Base-by-base conservation (phyloP, 2,329 filamentous ascomycete genomes). In the Xylariomycetidae sp. region DNA sequence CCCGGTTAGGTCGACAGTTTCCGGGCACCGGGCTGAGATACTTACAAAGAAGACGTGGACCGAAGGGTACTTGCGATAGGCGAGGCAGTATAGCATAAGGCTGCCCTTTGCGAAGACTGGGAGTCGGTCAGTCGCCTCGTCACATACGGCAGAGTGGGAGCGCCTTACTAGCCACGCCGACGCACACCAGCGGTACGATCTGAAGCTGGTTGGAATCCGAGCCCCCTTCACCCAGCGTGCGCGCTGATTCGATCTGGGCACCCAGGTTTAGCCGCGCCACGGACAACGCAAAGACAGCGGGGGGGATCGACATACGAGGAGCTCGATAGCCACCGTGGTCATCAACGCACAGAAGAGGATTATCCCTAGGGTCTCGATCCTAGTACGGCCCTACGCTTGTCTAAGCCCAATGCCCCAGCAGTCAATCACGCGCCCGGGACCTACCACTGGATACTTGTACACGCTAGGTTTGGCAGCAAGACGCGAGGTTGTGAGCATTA, bases 291-390 rank as follows among this genome's bases (percentile, higher is more conserved):
- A 27, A 27, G 26, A 20, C 18, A 23, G 20, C 8, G 20, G 20
- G 8, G 30, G 13, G 19, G 9, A 25, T n/a, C 15, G 17, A 54
- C 67, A 54, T 55, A 72, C 70, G 29, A 77, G 68, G 18, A 81
- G 60, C 47, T 80, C 71, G 18, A 79, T 73, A 29, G 77, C 74
- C 4, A 79, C 76, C 0, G 76, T 80, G 2, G 76, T 79, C 74
- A 81, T 80, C 38, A 81, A 60, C 26, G 76, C 74, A 42, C 75
- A 79, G 54, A 81, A 81, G 28, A 81, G 67, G 46, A 82, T 76
- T 40, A 81, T 75, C 18, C 75, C 76, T 37, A 80, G 67, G 3
- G 76, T 79, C 57, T 81, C 76, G 34, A 80, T 72, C 35, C 76
- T 67, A 4, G 68, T 78, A 6, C 76, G 70, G 25, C 74, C 76